These are phyloP conservation scores for Solanum bulbocastanum DNA, from an alignment of 257 asterid genomes.

Conservation along the genomic window DNA sequence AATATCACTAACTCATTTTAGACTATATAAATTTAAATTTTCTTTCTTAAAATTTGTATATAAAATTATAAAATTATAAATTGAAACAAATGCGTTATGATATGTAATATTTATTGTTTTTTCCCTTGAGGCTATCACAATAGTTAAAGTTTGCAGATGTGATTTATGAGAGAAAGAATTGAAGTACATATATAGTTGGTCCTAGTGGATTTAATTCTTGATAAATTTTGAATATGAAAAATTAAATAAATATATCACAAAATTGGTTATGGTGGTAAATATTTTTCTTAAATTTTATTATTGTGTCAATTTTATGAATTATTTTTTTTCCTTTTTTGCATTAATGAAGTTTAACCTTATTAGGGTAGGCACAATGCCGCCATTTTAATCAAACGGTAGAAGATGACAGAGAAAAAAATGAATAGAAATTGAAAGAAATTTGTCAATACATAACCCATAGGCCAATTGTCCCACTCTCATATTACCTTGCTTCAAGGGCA, in stretches of 20 bases:
- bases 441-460: slow-evolving; percentile 9
- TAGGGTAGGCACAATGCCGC: slow-evolving; percentile 11
- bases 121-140: neutral
- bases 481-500: slow-evolving; percentile 45
- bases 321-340: too few species aligned
- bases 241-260: neutral
- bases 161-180: neutral
- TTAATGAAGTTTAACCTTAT: slow-evolving; percentile 30
- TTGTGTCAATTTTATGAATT: slow-evolving; percentile 29
- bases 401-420: slow-evolving; percentile 2
- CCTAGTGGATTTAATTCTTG: neutral
- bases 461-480: slow-evolving; percentile 15
- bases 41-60: neutral
- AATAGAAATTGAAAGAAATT: slow-evolving; percentile 1
- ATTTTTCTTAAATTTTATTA: neutral
- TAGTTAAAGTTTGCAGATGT: neutral
- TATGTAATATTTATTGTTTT: too few species aligned
- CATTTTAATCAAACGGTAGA: slow-evolving; percentile 13
- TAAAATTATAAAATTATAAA: neutral
- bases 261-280: neutral
- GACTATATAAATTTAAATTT: neutral
- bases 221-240: neutral
- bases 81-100: neutral
- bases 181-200: neutral
- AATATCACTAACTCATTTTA: neutral